phyloP scores from a whole-genome alignment of 441 rosid species.

The Croton setiger region DNA sequence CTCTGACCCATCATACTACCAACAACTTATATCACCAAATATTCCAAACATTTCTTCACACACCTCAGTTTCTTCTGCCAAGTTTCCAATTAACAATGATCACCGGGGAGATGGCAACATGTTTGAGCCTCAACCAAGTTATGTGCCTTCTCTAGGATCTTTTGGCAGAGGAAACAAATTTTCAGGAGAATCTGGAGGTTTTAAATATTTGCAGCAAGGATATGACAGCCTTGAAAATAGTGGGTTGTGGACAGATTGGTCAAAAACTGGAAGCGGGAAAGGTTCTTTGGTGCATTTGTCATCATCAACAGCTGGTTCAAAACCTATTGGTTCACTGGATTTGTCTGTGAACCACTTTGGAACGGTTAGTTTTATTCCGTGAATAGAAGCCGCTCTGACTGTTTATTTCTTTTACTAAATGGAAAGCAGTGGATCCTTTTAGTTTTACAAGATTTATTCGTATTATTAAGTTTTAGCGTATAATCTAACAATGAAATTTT shows the following conservation, averaged over 20 bases:
- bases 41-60: conserved; percentile 24
- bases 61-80: conserved; percentile 32
- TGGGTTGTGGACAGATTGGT: conserved; percentile 37
- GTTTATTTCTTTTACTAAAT: background rate
- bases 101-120: conserved; percentile 32
- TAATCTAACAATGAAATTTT: conserved; percentile 22
- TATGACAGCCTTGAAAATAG: conserved; percentile 31
- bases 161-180: conserved; percentile 28
- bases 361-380: conserved; percentile 41
- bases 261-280: conserved; percentile 27
- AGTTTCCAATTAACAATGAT: conserved; percentile 34
- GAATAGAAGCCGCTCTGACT: background rate
- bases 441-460: background rate
- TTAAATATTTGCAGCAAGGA: conserved; percentile 29
- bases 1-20: conserved; percentile 33
- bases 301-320: conserved; percentile 31
- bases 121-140: conserved; percentile 32
- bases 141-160: conserved; percentile 24
- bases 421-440: conserved; percentile 5
- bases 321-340: conserved; percentile 29
- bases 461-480: background rate
- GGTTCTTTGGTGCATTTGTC: conserved; percentile 30
- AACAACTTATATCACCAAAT: conserved; percentile 30
- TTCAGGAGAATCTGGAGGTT: conserved; percentile 29
- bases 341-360: conserved; percentile 35